Evolutionary conservation across 2,329 filamentous ascomycete species (phyloP).

Genomic region (Pezicula radicicola): DNA sequence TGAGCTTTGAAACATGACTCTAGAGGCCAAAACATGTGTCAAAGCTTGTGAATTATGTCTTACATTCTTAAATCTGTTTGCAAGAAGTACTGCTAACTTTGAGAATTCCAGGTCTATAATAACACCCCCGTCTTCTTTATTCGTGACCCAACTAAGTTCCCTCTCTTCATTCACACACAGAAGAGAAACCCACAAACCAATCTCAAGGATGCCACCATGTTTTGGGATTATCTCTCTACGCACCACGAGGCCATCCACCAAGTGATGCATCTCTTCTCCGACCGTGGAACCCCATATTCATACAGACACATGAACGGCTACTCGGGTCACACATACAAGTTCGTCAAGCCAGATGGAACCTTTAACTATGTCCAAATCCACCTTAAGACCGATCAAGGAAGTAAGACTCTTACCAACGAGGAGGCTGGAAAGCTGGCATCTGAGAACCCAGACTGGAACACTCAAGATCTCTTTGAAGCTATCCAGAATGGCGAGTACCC

Average conservation of each 20-base stretch:
- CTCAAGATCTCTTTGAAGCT: conserved; percentile 61
- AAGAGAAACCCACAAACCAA: conserved; percentile 73
- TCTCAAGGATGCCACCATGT: conserved; percentile 56
- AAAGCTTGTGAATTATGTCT: too few relatives aligned
- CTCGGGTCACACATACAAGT: conserved; percentile 65
- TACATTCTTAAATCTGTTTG: too few relatives aligned
- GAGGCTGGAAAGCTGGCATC: conserved; percentile 52
- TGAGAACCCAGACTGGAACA: conserved; percentile 60
- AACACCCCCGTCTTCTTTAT: conserved; percentile 79
- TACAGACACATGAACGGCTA: conserved; percentile 68
- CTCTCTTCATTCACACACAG: conserved; percentile 73
- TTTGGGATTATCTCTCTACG: conserved; percentile 47
- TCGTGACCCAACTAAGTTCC: conserved; percentile 72
- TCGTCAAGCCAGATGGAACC: conserved; percentile 60
- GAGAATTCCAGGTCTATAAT: conserved; percentile 51
- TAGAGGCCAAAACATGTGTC: too few relatives aligned
- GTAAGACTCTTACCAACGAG: conserved; percentile 54
- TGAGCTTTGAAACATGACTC: too few relatives aligned
- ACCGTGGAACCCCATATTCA: conserved; percentile 63
- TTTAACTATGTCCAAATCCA: conserved; percentile 67
- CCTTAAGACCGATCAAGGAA: conserved; percentile 60
- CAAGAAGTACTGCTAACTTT: too few relatives aligned
- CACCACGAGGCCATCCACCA: conserved; percentile 63
- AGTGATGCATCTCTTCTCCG: conserved; percentile 64
- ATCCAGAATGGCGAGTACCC: conserved; percentile 60